Percentiles rank a stretch among this genome's conserved stretches.
Evolutionary conservation across 2,329 filamentous ascomycete species (phyloP).

Genomic region (Cephalotrichum gorgonifer): DNA sequence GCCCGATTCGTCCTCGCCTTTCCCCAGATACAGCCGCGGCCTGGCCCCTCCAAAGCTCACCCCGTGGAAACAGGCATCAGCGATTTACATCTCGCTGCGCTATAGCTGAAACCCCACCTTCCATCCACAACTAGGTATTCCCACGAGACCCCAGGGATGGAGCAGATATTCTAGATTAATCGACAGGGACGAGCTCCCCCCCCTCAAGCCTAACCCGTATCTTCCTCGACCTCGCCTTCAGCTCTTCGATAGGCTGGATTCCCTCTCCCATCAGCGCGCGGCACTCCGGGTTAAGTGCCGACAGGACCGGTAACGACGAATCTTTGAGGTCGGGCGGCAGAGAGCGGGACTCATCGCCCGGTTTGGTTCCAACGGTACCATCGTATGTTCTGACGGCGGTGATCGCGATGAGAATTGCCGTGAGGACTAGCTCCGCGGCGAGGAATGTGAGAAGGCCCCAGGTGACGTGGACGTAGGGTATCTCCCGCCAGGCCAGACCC

Average conservation of each 20-base stretch:
- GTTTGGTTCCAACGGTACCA: too few species aligned
- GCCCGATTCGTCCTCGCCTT: too few species aligned
- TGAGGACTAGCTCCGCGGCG: not conserved
- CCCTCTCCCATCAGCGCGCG: not conserved
- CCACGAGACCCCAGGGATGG: too few species aligned
- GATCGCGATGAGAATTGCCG: not conserved
- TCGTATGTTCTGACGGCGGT: not conserved
- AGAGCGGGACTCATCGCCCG: not conserved
- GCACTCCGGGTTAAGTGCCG: not conserved
- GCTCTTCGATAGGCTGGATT: not conserved
- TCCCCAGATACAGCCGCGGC: too few species aligned
- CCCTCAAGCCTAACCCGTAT: not conserved
- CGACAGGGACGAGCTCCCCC: not conserved
- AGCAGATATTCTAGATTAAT: too few species aligned
- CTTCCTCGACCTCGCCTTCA: not conserved
- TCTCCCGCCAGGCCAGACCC: not conserved
- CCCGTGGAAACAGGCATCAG: too few species aligned
- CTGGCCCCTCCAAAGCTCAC: too few species aligned
- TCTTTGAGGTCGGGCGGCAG: not conserved
- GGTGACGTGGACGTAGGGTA: conserved; percentile 1
- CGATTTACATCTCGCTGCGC: too few species aligned
- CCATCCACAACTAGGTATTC: too few species aligned
- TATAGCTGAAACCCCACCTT: too few species aligned
- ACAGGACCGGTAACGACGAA: not conserved
- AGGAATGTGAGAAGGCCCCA: not conserved